Percentiles rank a stretch among this genome's conserved stretches.
phyloP scores from a whole-genome alignment of 169 alveolate genomes.

The Plasmodium reichenowi region DNA sequence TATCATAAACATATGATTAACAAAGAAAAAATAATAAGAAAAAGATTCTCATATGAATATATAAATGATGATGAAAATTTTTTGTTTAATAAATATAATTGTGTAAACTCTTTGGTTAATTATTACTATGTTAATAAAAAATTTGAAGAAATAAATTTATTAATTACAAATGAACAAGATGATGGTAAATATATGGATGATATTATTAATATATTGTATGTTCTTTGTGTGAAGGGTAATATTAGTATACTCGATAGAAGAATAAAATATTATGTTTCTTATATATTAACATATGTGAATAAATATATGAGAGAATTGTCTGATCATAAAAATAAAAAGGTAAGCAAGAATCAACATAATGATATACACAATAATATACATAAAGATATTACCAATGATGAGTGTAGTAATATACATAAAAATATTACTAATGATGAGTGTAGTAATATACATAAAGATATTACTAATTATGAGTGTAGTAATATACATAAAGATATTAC shows the following conservation, averaged over 20 bases:
- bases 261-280: slow-evolving; percentile 25
- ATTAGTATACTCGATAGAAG: slow-evolving; percentile 47
- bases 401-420: not conserved
- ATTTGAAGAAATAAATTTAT: slow-evolving; percentile 27
- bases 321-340: not conserved
- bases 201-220: slow-evolving; percentile 32
- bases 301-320: slow-evolving; percentile 10
- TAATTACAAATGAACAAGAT: not conserved
- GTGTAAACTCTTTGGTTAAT: slow-evolving; percentile 40
- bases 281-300: slow-evolving; percentile 17
- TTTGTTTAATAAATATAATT: slow-evolving; percentile 21
- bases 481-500: not conserved
- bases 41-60: slow-evolving; percentile 34
- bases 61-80: slow-evolving; percentile 19
- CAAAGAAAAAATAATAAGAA: not conserved
- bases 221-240: slow-evolving; percentile 64
- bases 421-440: not conserved
- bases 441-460: not conserved
- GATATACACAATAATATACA: not conserved
- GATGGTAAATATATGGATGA: slow-evolving; percentile 18
- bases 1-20: too few species aligned
- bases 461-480: too few species aligned
- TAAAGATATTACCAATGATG: not conserved
- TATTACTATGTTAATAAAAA: slow-evolving; percentile 48
- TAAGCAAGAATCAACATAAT: not conserved